Base-by-base conservation (phyloP, 441 rosid genomes). In the Populus hybrid region DNA sequence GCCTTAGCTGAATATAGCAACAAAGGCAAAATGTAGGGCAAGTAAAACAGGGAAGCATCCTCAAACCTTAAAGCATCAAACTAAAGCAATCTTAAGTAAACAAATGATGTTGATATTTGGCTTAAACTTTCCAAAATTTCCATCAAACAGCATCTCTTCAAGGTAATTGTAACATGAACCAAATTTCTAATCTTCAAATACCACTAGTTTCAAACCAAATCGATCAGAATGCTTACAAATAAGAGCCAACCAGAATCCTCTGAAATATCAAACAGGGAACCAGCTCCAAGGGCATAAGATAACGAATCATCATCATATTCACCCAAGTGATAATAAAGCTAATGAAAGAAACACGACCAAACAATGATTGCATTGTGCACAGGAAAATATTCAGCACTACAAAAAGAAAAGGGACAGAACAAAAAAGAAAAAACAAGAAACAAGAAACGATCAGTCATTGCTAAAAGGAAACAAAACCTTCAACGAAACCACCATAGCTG, bases 271-370 rank as follows among this genome's bases (percentile, higher is more conserved):
- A 94, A 94, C 16, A 93, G 84, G 64, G 97, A 85, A 12, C 94
- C 96, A 84, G 99, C 94, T 84, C 97, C 97, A 81, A 96, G 98
- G 77, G 97, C 99, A 86, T 96, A 93, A 38, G 97, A 92, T 76
- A 95, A 74, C 0, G 99, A 95, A 82, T 95, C 99, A 82, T 95
- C 99, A 82, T 93, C 89, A 76, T 87, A 92, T 86, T 93, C 98
- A 69, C 98, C 95, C 86, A 92, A 78, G 83, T 92, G 92, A 81
- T 91, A 95, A 86, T 89, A 95, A 68, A 95, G 97, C 99, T 95
- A 86, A 36, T 72, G 64, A 40, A 69, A 80, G 33, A 73, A 61
- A 77, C 78, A 64, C 24, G 50, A 40, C 59, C 31, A 29, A 29
- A 29, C 3, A 29, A 29, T 29, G 31, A 29, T 29, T 29, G 31